Evolutionary conservation across 352 stramenopile genomes (phyloP).

Genomic region (Globisporangium ultimum): DNA sequence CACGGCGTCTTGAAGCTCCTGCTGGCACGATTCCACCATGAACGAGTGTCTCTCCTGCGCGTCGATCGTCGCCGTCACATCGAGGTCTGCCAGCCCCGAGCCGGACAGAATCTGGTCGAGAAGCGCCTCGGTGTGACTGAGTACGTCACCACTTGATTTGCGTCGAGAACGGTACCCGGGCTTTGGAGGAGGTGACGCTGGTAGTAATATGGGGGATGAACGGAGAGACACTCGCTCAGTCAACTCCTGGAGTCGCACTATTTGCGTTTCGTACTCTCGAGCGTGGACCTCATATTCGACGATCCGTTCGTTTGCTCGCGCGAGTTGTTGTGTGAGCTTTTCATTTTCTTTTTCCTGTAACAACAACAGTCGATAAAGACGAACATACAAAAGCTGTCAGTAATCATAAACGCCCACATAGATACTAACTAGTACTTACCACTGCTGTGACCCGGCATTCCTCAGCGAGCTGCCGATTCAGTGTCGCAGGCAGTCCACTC

Average conservation of each 20-base stretch:
- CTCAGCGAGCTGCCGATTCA: conserved; percentile 27
- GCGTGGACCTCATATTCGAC: conserved; percentile 41
- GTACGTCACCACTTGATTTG: conserved; percentile 31
- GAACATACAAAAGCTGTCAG: not conserved
- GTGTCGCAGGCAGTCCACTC: conserved; percentile 21
- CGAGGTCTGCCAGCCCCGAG: conserved; percentile 27
- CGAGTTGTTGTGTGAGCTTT: conserved; percentile 64
- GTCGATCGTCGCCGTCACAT: conserved; percentile 29
- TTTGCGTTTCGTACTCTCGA: conserved; percentile 42
- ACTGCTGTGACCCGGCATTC: conserved; percentile 31
- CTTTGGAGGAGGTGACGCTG: conserved; percentile 4
- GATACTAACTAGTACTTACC: conserved; percentile 4
- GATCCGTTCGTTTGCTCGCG: conserved; percentile 38
- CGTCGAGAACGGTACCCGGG: conserved; percentile 17
- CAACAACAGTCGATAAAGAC: conserved; percentile 2
- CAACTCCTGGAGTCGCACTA: conserved; percentile 34
- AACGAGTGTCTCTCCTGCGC: conserved; percentile 42
- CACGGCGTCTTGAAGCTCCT: conserved; percentile 50
- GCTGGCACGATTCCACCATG: conserved; percentile 64
- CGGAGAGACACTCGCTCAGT: conserved; percentile 23
- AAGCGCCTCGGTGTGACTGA: conserved; percentile 53
- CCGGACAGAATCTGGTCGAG: conserved; percentile 44
- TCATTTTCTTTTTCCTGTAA: conserved; percentile 46
- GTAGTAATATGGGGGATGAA: not conserved
- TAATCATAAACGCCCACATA: conserved; percentile 10